phyloP scores from a whole-genome alignment of 345 rosid genomes.

The Pseudoturritis turrita region DNA sequence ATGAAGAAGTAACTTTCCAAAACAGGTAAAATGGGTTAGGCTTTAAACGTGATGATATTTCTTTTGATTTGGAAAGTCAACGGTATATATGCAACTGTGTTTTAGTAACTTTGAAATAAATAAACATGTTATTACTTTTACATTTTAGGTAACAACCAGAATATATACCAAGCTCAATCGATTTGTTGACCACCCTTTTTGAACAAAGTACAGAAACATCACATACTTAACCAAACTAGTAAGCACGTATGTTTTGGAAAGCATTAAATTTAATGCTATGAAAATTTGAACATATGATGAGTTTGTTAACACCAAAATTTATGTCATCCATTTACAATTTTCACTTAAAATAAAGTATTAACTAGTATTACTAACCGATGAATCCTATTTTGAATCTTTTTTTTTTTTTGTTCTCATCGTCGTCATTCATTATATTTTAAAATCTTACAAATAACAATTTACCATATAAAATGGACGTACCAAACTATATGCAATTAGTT shows the following conservation, averaged over 20 bases:
- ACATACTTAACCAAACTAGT: background rate
- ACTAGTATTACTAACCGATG: background rate
- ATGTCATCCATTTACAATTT: background rate
- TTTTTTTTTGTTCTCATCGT: background rate
- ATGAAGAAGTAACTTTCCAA: constrained; percentile 26
- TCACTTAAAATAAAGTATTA: background rate
- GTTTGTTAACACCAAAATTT: background rate
- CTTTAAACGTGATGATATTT: constrained; percentile 19
- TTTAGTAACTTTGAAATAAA: background rate
- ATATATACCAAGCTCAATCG: background rate
- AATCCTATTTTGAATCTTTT: background rate
- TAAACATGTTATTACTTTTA: background rate
- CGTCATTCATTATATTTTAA: background rate
- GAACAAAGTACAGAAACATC: background rate
- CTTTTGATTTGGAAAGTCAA: constrained; percentile 25
- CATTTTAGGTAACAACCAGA: constrained; percentile 17
- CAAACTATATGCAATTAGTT: background rate
- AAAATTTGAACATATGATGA: background rate
- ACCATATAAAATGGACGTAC: background rate
- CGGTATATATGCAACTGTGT: background rate
- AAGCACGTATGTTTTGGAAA: background rate
- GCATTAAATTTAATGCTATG: background rate
- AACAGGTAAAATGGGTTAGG: constrained; percentile 29
- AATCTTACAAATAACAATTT: background rate
- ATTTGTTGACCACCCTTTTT: constrained; percentile 3